Conservation (phyloP, 495 filamentous ascomycete genomes). For the Aspergillus steynii region DNA sequence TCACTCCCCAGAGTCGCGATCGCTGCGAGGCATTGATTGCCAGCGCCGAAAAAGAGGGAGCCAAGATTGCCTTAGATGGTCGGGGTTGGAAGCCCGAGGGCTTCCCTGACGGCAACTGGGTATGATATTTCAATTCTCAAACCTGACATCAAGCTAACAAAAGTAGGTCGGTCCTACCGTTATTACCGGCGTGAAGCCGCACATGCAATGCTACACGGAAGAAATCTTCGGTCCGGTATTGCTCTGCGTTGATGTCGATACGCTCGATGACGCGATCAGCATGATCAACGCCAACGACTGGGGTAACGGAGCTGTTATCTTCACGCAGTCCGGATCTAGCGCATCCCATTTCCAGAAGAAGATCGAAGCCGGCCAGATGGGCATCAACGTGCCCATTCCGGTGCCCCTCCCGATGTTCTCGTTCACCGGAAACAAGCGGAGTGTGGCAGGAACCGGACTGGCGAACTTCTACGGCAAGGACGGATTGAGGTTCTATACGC, state of each 20-base stretch:
- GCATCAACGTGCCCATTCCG: conserved; percentile 72
- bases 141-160: neutral
- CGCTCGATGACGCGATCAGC: conserved; percentile 73
- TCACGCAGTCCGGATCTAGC: conserved; percentile 63
- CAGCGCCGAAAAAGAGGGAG: conserved; percentile 88
- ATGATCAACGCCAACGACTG: conserved; percentile 70
- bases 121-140: conserved; percentile 2
- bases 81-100: conserved; percentile 64
- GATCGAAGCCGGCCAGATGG: conserved; percentile 58
- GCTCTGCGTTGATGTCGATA: conserved; percentile 79
- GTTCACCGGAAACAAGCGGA: conserved; percentile 98
- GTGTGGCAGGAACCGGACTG: conserved; percentile 87
- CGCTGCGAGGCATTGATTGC: conserved; percentile 90
- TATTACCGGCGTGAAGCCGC: conserved; percentile 85
- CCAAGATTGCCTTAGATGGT: conserved; percentile 89
- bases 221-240: conserved; percentile 98
- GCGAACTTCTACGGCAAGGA: conserved; percentile 95
- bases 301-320: conserved; percentile 70
- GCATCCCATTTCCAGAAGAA: conserved; percentile 66
- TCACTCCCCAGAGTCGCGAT: conserved; percentile 84
- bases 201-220: conserved; percentile 93
- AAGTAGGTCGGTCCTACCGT: conserved; percentile 79
- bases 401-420: conserved; percentile 95
- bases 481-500: conserved; percentile 91
- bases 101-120: conserved; percentile 13